Evolutionary conservation across 1,284 basidiomycete species (phyloP), one percentile per base, ranked within the genome.

Genomic region (Coniophora puteana): DNA sequence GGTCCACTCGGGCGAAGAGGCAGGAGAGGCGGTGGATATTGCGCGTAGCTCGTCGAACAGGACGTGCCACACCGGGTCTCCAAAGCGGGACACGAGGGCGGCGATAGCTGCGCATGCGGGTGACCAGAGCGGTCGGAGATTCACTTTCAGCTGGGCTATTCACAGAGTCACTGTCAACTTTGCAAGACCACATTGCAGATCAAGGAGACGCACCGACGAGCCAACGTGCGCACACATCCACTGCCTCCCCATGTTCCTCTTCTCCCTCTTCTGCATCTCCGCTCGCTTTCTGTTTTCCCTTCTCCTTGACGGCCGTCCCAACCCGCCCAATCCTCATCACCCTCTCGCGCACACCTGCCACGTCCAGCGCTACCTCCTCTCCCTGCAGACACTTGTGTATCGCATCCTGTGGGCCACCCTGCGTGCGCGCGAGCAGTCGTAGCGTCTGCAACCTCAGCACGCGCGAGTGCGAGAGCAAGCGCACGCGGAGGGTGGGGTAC

Each of bases 121-220:
- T 5, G 78, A 74, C 87, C 93, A 98, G 10, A 95, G 55, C 0
- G 94, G 94, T 24, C 89, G 77, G 34, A 96, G 68, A 59, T 93
- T 93, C 51, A 96, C 86, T 65, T 96, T 96, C 36, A 96, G 68
- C 60, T 96, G 93, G 3, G 85, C 89, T 81, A 49, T n/a, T 34
- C 12, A 39, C n/a, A 1, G 44, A 24, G 4, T 32, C 8, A 25
- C 37, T 3, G 43, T 25, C 32, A 27, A 3, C 3, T n/a, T 10
- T 29, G n/a, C 23, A 12, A 11, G 24, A 20, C 25, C 12, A 27
- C 16, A 38, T 33, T 30, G 16, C 31, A 43, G 29, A n/a, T 25
- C 28, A 41, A 21, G 18, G 38, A 25, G 38, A 62, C 66, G 45
- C 48, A 77, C 80, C 76, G 31, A 85, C 69, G 13, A 90, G 54